Base-by-base conservation (phyloP, 495 filamentous ascomycete species). In the Trichoderma erinaceum region DNA sequence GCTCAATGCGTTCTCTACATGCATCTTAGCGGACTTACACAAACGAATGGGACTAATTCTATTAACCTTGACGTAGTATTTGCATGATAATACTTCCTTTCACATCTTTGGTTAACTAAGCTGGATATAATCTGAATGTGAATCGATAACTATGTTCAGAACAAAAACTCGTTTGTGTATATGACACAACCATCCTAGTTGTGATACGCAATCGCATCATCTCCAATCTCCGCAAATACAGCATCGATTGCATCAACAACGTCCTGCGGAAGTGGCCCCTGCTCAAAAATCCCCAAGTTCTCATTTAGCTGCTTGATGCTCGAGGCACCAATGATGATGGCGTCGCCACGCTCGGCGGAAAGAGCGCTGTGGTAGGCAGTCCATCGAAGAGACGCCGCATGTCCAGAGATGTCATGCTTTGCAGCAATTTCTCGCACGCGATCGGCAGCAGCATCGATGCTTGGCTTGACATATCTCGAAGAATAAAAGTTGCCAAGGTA, bases 361-460 rank as follows among this genome's bases (percentile, higher is more conserved):
- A 97, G 79, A 18, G 78, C 81, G 0, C 89, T 92, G 72, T 97
- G 93, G 70, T 97, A 83, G 25, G 77, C 86, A 38, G 87, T 77
- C 93, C 93, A 97, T 66, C 93, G 82, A 63, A 97, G 77, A 23
- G 93, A 92, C 3, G 83, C 88, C 78, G 97, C 93, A 23, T 92
- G 80, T 78, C 96, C 75, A 0, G 89, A 92, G 64, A 97, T 76
- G 2, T 85, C 87, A 69, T 93, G 85, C 77, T 92, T 90, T 70
- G 89, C 80, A 1, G 87, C 85, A 10, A 89, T 89, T 2, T 85
- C 68, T 41, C 41, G 61, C 23, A 69, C 70, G 3, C 25, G n/a
- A 35, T 29, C 67, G 41, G 68, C 63, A 21, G 71, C 66, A 44
- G 65, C 70, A 71, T 70, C 44, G 41, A 73, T 68, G 21, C 58